Percentiles rank a stretch among this genome's conserved stretches.
Conservation (phyloP, 2,329 filamentous ascomycete species). For the Thielaviopsis musarum region DNA sequence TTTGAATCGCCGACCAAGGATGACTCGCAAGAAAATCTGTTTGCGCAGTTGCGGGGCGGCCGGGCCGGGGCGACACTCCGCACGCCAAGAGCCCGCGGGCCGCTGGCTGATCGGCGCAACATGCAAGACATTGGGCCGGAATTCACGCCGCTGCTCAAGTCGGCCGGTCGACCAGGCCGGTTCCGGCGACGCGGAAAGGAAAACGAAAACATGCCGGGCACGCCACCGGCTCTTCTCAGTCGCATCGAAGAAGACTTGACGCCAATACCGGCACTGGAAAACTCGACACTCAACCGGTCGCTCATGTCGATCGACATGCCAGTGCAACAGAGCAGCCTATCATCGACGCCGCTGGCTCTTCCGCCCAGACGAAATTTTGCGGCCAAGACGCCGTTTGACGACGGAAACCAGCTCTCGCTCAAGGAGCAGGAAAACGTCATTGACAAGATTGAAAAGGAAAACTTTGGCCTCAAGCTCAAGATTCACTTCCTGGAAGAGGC, state of each 20-base stretch:
- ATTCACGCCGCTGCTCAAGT: slow-evolving; percentile 89
- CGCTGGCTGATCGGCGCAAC: slow-evolving; percentile 56
- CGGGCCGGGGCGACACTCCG: slow-evolving; percentile 25
- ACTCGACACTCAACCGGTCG: slow-evolving; percentile 51
- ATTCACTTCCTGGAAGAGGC: slow-evolving; percentile 94
- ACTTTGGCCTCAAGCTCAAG: slow-evolving; percentile 91
- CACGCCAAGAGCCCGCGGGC: slow-evolving; percentile 59
- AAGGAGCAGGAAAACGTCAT: slow-evolving; percentile 92
- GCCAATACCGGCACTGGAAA: slow-evolving; percentile 54
- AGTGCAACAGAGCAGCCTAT: slow-evolving; percentile 59
- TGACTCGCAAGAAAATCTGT: slow-evolving; percentile 45
- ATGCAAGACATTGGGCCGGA: slow-evolving; percentile 55
- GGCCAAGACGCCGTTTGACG: slow-evolving; percentile 53
- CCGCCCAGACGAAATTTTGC: slow-evolving; percentile 42
- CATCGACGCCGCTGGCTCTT: slow-evolving; percentile 65
- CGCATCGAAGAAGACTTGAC: slow-evolving; percentile 58
- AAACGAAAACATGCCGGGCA: slow-evolving; percentile 43
- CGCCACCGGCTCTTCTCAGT: slow-evolving; percentile 42
- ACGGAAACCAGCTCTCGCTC: slow-evolving; percentile 79
- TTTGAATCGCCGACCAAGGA: slow-evolving; percentile 64
- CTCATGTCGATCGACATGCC: slow-evolving; percentile 49
- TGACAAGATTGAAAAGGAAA: slow-evolving; percentile 94
- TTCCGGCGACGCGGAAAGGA: slow-evolving; percentile 43
- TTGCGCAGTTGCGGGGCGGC: slow-evolving; percentile 56
- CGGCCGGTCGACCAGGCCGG: slow-evolving; percentile 53